phyloP scores from a whole-genome alignment of 352 stramenopile genomes.

The Pythium scleroteichum region DNA sequence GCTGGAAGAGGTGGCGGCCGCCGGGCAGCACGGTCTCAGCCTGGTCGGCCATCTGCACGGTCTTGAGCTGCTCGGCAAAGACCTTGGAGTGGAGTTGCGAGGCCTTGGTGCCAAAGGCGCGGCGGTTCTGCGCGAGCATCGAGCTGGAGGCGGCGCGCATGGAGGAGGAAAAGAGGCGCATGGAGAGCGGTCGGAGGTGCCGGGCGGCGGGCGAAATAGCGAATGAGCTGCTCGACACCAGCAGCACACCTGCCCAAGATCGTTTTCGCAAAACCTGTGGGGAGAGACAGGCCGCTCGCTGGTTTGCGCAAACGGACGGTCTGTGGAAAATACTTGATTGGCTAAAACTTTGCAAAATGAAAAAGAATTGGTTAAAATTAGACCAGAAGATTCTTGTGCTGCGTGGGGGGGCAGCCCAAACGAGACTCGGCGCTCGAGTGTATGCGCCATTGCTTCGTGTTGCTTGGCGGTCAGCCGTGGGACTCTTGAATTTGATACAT shows the following conservation, averaged over 20 bases:
- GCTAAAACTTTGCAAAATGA: background rate
- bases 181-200: slow-evolving; percentile 22
- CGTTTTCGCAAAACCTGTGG: slow-evolving; percentile 32
- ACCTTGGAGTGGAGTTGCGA: slow-evolving; percentile 63
- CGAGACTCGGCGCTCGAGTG: slow-evolving; percentile 19
- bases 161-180: slow-evolving; percentile 71
- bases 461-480: too few species aligned
- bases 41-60: slow-evolving; percentile 74
- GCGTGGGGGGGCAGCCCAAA: slow-evolving; percentile 6
- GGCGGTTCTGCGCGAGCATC: slow-evolving; percentile 38
- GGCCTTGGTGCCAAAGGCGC: slow-evolving; percentile 64
- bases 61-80: slow-evolving; percentile 77
- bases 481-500: background rate
- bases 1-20: slow-evolving; percentile 93
- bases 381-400: slow-evolving; percentile 33
- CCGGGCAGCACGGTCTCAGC: slow-evolving; percentile 77
- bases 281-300: slow-evolving; percentile 6
- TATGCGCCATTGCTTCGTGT: slow-evolving; percentile 28
- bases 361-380: slow-evolving; percentile 22
- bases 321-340: slow-evolving; percentile 21
- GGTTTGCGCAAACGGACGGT: slow-evolving; percentile 32
- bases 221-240: slow-evolving; percentile 20
- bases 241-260: slow-evolving; percentile 30
- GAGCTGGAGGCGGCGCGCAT: slow-evolving; percentile 43
- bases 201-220: slow-evolving; percentile 23